These are phyloP conservation scores for Chamaecyparis obtusa DNA, from an alignment of 75 land plant genomes.

Conservation along the genomic window DNA sequence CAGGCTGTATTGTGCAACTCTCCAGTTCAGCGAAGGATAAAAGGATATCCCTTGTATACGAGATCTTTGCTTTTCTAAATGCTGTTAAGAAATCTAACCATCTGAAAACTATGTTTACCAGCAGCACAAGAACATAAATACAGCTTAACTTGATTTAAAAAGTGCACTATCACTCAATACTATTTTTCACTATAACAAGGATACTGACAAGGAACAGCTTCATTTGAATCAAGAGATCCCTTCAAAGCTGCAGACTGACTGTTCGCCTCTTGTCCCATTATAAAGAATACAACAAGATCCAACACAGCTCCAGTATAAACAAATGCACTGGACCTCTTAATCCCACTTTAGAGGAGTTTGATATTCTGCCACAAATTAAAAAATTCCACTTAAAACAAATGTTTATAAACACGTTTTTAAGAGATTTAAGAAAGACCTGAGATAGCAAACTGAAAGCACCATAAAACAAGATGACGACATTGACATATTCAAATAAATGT, in stretches of 20 bases:
- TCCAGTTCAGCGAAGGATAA: constrained; percentile 64
- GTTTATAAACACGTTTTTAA: neutral
- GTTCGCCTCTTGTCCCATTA: constrained; percentile 2
- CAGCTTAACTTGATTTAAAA: neutral
- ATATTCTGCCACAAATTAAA: neutral
- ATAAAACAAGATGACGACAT: neutral
- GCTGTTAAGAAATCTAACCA: neutral
- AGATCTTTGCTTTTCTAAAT: constrained; percentile 37
- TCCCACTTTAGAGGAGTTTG: neutral
- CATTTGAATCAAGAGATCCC: neutral
- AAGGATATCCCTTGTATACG: constrained; percentile 71
- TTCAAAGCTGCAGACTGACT: neutral
- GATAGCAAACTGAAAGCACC: neutral
- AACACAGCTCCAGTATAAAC: neutral
- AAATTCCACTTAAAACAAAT: neutral
- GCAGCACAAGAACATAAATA: neutral
- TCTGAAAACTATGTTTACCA: neutral
- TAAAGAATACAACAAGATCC: neutral
- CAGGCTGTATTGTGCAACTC: constrained; percentile 63
- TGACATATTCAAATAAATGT: neutral
- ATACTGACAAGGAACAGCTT: neutral
- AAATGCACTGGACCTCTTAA: neutral
- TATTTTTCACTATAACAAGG: neutral
- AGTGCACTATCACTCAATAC: neutral
- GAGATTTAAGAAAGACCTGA: neutral